Evolutionary conservation across 1,284 basidiomycete species (phyloP).

Genomic region (Malassezia vespertilionis): DNA sequence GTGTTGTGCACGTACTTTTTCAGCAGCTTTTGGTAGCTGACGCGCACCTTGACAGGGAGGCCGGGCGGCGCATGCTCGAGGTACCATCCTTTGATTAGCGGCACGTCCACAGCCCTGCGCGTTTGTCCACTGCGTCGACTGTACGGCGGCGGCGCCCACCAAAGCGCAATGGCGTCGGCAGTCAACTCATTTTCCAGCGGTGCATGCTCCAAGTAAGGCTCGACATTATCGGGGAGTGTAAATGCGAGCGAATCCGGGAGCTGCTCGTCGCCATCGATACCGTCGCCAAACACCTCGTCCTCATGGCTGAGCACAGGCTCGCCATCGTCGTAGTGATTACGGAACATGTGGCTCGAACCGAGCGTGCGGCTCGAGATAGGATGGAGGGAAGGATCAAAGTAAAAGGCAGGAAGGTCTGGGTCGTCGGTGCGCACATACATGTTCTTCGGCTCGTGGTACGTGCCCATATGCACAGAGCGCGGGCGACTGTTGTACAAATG

Average conservation of each 20-base stretch:
- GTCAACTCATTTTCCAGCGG: constrained; percentile 81
- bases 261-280: constrained; percentile 56
- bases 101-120: constrained; percentile 85
- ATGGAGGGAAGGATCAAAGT: constrained; percentile 88
- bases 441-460: constrained; percentile 89
- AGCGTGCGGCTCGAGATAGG: constrained; percentile 52
- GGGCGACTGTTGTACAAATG: constrained; percentile 98
- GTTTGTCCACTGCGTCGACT: constrained; percentile 81
- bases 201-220: constrained; percentile 72
- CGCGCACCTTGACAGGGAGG: constrained; percentile 93
- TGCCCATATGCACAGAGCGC: constrained; percentile 79
- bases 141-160: constrained; percentile 98
- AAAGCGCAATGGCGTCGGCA: constrained; percentile 90
- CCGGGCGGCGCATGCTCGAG: constrained; percentile 93
- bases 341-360: constrained; percentile 28
- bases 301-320: constrained; percentile 62
- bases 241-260: constrained; percentile 63
- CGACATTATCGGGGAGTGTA: constrained; percentile 66
- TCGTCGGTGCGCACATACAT: constrained; percentile 98
- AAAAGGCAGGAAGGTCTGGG: constrained; percentile 97
- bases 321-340: constrained; percentile 31
- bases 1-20: constrained; percentile 95
- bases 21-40: constrained; percentile 96
- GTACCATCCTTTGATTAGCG: constrained; percentile 86
- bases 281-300: constrained; percentile 74